Base-by-base conservation (phyloP, 73 alveolate species). In the Stentor coeruleus region DNA sequence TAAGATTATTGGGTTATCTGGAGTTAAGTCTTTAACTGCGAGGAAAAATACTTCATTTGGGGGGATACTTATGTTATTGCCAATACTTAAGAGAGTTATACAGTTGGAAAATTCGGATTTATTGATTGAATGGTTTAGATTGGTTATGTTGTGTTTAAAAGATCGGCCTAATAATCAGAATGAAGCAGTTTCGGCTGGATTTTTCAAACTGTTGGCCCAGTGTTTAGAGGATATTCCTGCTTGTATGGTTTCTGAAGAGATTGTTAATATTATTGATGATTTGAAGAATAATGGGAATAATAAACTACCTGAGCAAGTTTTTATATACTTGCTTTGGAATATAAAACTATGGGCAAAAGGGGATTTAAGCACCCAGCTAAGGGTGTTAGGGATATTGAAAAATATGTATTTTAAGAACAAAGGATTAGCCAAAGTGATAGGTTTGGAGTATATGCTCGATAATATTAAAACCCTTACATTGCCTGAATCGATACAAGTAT, bases 1-100 rank as follows among this genome's bases (percentile, higher is more conserved):
- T 28, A 66, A 66, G 2, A 20, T 66, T 66, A 14, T 66, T 66
- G 79, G 79, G 39, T 20, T 66, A 1, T 66, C 79, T 66, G 79
- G 79, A 20, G 79, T 33, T 1, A 66, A 66, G 37, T 20, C 79
- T 20, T 20, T 26, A 26, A 66, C n/a, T 66, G 15, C 14, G 0
- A 66, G 37, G 11, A 66, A 31, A 66, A 66, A 11, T 66, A 20
- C 79, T 66, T 20, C n/a, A 28, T 20, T 66, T 26, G 79, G 79
- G 33, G 79, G 79, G 0, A 20, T 66, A 26, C n/a, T 20, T 14
- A 31, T 40, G 15, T 66, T 66, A 2, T 2, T 66, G 14, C 79
- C 79, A 28, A 66, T 66, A 26, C 37, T 66, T 20, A 15, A 20
- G 14, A 66, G 37, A 33, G 33, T 66, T 31, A 26, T 20, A 26